A percentile compares a stretch with the other conserved stretches of the same genome.
Evolutionary conservation across 768 basidiomycete species (phyloP).

Genomic region (Pholiota conissans): DNA sequence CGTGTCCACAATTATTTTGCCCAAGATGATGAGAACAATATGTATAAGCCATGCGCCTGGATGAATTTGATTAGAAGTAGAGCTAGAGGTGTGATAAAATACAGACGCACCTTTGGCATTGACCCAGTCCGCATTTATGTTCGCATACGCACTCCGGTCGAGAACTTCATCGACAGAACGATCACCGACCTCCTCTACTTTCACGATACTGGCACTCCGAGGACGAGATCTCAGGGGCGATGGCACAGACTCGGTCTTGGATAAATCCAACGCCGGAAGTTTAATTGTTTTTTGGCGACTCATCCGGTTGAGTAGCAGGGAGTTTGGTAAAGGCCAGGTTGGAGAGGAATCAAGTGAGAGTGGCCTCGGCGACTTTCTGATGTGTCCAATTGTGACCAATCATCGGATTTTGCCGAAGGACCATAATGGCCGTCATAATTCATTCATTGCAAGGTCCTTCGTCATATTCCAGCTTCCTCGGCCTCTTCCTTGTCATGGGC

Average conservation of each 20-base stretch:
- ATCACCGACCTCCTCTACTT: constrained; percentile 81
- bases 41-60: constrained; percentile 98
- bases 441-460: background rate
- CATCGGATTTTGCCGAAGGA: constrained; percentile 28
- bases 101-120: constrained; percentile 76
- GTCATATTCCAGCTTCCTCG: background rate
- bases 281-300: constrained; percentile 55
- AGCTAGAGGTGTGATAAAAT: constrained; percentile 1
- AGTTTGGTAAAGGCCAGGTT: constrained; percentile 7
- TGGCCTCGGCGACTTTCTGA: constrained; percentile 1
- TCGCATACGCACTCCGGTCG: constrained; percentile 79
- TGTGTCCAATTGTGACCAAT: constrained; percentile 13
- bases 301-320: constrained; percentile 34
- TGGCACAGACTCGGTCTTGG: constrained; percentile 22
- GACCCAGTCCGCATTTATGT: constrained; percentile 92
- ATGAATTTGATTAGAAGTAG: background rate
- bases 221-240: constrained; percentile 43
- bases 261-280: constrained; percentile 49
- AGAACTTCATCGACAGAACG: constrained; percentile 70
- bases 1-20: constrained; percentile 92
- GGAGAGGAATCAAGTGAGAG: constrained; percentile 5
- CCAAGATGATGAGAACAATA: constrained; percentile 84
- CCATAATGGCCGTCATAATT: background rate
- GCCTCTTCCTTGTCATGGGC: constrained; percentile 30
- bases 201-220: constrained; percentile 78